Percentiles rank a stretch among this genome's conserved stretches.
Evolutionary conservation across 2,329 filamentous ascomycete species (phyloP).

Genomic region (Coniosporium tulheliwenetii): DNA sequence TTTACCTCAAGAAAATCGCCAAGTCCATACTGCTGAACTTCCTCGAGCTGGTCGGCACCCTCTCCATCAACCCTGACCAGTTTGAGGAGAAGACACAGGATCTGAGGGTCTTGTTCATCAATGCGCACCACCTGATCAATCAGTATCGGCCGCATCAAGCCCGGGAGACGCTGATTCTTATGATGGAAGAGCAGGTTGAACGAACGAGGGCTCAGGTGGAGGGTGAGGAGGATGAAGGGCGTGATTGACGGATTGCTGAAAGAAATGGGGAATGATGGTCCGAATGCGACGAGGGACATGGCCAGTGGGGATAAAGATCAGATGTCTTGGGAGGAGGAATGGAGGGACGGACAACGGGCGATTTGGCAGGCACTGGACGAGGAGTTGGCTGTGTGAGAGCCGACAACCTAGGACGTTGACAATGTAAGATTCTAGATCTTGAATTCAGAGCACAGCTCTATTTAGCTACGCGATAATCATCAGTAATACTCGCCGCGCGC

Average conservation of each 20-base stretch:
- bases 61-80: constrained; percentile 47
- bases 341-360: constrained; percentile 13
- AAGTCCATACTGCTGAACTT: constrained; percentile 83
- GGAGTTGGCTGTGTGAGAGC: constrained; percentile 9
- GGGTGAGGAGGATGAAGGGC: constrained; percentile 48
- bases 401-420: no score
- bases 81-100: constrained; percentile 61
- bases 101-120: constrained; percentile 68
- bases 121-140: constrained; percentile 87
- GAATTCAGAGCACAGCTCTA: no score
- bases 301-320: constrained; percentile 2
- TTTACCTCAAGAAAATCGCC: constrained; percentile 57
- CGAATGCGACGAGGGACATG: constrained; percentile 1
- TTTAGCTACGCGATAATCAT: no score
- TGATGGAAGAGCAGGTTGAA: constrained; percentile 77
- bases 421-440: no score
- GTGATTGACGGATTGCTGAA: constrained; percentile 61
- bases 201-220: constrained; percentile 57
- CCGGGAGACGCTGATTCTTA: constrained; percentile 66
- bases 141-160: constrained; percentile 90
- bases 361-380: constrained; percentile 21
- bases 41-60: constrained; percentile 61
- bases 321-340: constrained; percentile 6
- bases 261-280: constrained; percentile 35
- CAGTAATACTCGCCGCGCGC: no score